Percentiles rank a stretch among this genome's conserved stretches.
Evolutionary conservation across 352 stramenopile genomes (phyloP).

Genomic region (Salisapilia sapeloensis): DNA sequence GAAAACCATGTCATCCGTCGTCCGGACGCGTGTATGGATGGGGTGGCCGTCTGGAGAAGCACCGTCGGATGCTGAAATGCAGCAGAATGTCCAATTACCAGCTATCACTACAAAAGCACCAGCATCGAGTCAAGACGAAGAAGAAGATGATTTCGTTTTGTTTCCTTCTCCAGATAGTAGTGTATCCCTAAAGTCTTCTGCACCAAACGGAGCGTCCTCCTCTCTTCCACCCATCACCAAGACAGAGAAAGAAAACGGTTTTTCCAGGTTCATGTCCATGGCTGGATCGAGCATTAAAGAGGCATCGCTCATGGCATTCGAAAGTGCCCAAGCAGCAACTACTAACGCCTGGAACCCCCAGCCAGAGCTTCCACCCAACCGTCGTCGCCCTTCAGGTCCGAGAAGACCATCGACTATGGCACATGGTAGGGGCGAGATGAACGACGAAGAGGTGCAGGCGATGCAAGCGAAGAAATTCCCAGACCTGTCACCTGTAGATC

Average conservation of each 20-base stretch:
- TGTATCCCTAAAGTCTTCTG: too few relatives aligned
- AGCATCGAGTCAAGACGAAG: too few relatives aligned
- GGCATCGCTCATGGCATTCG: constrained; percentile 48
- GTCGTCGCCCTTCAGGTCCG: constrained; percentile 4
- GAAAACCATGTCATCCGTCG: constrained; percentile 40
- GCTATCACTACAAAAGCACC: too few relatives aligned
- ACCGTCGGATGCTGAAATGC: too few relatives aligned
- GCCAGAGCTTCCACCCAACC: constrained; percentile 9
- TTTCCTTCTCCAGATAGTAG: too few relatives aligned
- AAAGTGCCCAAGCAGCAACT: constrained; percentile 52
- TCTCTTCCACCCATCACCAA: too few relatives aligned
- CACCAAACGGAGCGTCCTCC: too few relatives aligned
- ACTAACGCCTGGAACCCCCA: constrained; percentile 33
- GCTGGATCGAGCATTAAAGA: too few relatives aligned
- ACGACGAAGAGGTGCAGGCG: constrained; percentile 22
- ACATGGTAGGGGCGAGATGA: constrained; percentile 3
- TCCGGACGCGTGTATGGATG: constrained; percentile 74
- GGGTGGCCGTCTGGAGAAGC: constrained; percentile 14
- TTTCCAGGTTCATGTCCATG: too few relatives aligned
- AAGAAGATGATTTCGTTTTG: too few relatives aligned
- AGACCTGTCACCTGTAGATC: constrained; percentile 51
- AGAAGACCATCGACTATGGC: constrained; percentile 2
- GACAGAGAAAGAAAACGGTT: too few relatives aligned
- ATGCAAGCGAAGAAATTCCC: constrained; percentile 66
- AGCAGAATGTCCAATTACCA: too few relatives aligned